A percentile compares a stretch with the other conserved stretches of the same genome.
These are phyloP conservation scores for Cutaneotrichosporon curvatum DNA, from an alignment of 1,284 basidiomycete species.

Conservation along the genomic window DNA sequence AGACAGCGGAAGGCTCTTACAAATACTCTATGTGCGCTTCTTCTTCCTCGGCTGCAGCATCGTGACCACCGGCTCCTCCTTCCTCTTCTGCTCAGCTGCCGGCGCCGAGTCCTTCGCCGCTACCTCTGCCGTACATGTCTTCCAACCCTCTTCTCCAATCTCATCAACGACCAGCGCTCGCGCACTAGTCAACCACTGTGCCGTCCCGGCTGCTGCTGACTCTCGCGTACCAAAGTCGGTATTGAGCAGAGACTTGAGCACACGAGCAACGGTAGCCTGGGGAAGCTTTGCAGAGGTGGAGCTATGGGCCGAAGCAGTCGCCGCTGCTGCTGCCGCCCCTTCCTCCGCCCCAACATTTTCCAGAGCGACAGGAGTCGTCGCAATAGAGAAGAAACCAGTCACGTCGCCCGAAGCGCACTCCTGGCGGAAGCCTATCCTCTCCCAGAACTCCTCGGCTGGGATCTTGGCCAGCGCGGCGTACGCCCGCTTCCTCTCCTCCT, in stretches of 20 bases:
- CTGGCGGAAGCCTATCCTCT: constrained; percentile 86
- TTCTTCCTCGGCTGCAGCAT: constrained; percentile 46
- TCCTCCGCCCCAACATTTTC: too few relatives aligned
- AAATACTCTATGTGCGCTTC: constrained; percentile 35
- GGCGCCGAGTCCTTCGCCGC: constrained; percentile 20
- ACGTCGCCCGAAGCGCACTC: constrained; percentile 79
- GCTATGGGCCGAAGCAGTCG: background rate
- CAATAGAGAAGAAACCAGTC: constrained; percentile 72
- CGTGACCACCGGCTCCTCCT: constrained; percentile 39
- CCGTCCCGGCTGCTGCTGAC: constrained; percentile 60
- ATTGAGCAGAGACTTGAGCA: constrained; percentile 61
- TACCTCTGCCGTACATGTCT: constrained; percentile 17
- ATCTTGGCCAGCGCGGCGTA: constrained; percentile 44
- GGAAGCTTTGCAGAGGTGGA: constrained; percentile 44
- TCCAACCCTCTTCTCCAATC: constrained; percentile 31
- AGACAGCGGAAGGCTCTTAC: too few relatives aligned
- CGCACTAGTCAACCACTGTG: constrained; percentile 60
- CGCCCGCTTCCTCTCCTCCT: constrained; percentile 36
- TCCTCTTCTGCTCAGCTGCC: constrained; percentile 29
- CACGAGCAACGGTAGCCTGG: constrained; percentile 58
- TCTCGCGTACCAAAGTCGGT: constrained; percentile 68
- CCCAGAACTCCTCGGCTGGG: constrained; percentile 75
- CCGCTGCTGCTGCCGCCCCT: too few relatives aligned
- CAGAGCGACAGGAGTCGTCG: too few relatives aligned
- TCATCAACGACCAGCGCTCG: constrained; percentile 31